Evolutionary conservation across 768 basidiomycete species (phyloP).

Genomic region (Phaeolepiota aurea): DNA sequence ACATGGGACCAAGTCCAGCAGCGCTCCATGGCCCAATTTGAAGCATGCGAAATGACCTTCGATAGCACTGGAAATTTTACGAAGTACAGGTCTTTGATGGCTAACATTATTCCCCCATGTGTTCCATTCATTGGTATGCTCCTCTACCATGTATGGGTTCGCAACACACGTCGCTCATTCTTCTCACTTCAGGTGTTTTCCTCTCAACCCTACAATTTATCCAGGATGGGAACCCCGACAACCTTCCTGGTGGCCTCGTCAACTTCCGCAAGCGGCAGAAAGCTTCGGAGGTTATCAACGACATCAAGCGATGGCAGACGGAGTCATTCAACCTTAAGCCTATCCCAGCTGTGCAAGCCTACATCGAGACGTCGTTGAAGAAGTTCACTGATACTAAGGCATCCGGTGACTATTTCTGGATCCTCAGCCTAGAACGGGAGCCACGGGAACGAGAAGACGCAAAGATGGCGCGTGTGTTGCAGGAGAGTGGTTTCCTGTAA

Average conservation of each 20-base stretch:
- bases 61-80: conserved; percentile 92
- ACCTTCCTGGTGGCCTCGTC: conserved; percentile 70
- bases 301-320: conserved; percentile 94
- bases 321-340: conserved; percentile 79
- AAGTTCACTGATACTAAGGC: conserved; percentile 61
- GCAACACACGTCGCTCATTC: conserved; percentile 1
- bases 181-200: conserved; percentile 66
- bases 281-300: conserved; percentile 92
- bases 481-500: conserved; percentile 83
- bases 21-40: conserved; percentile 65
- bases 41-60: conserved; percentile 80
- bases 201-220: conserved; percentile 96
- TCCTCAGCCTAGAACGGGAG: conserved; percentile 78
- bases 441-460: conserved; percentile 95
- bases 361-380: conserved; percentile 72
- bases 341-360: conserved; percentile 59
- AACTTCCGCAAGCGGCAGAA: conserved; percentile 96
- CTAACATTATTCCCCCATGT: conserved; percentile 82
- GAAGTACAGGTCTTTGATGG: conserved; percentile 81
- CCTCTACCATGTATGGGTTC: not conserved
- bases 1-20: conserved; percentile 87
- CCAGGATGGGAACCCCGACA: conserved; percentile 92
- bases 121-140: conserved; percentile 90
- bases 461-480: conserved; percentile 86
- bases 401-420: conserved; percentile 76